Evolutionary conservation across 2,329 filamentous ascomycete genomes (phyloP).

Genomic region (Capronia americana): DNA sequence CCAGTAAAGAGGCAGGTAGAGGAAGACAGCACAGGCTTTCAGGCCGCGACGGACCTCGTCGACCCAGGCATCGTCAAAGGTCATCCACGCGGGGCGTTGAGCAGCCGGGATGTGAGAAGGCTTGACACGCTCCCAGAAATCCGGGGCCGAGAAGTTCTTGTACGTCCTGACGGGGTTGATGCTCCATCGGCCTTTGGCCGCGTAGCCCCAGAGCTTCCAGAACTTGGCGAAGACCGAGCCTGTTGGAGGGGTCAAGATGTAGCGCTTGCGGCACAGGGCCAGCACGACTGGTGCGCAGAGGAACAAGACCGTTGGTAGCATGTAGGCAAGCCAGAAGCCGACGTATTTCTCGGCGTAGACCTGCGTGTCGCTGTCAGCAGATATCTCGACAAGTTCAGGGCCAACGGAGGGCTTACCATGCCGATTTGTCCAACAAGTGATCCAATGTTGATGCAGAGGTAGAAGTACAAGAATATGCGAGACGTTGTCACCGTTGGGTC

Average conservation of each 20-base stretch:
- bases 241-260: constrained; percentile 69
- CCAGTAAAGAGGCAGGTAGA: constrained; percentile 61
- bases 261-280: constrained; percentile 65
- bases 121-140: constrained; percentile 73
- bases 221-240: constrained; percentile 76
- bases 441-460: constrained; percentile 73
- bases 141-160: constrained; percentile 62
- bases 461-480: constrained; percentile 74
- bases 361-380: constrained; percentile 4
- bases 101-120: constrained; percentile 67
- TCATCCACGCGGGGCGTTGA: constrained; percentile 74
- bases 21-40: constrained; percentile 72
- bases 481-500: constrained; percentile 72
- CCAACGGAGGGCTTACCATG: constrained; percentile 59
- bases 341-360: constrained; percentile 77
- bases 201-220: constrained; percentile 64
- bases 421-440: constrained; percentile 66
- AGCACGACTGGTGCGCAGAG: constrained; percentile 67
- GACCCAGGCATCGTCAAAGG: constrained; percentile 82
- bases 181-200: constrained; percentile 69
- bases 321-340: constrained; percentile 75
- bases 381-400: background rate
- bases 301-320: constrained; percentile 72
- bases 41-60: constrained; percentile 76
- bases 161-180: constrained; percentile 64